Percentiles rank a stretch among this genome's conserved stretches.
Evolutionary conservation across 2,329 filamentous ascomycete genomes (phyloP).

Genomic region (Coleophoma crateriformis): DNA sequence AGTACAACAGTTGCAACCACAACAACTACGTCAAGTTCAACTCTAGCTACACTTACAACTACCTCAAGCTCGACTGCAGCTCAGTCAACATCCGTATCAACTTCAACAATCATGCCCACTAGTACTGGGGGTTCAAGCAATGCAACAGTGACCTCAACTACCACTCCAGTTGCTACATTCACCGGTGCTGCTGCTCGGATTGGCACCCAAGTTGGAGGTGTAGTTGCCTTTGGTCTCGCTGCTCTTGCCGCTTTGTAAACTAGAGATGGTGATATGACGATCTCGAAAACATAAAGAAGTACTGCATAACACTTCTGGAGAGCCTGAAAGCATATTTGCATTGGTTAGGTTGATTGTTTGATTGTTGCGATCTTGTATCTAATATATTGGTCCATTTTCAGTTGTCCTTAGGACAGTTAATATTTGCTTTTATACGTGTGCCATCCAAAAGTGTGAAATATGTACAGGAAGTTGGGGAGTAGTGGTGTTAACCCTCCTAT

Average conservation of each 20-base stretch:
- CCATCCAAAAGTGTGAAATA: too few relatives aligned
- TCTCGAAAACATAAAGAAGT: too few relatives aligned
- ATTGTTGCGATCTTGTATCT: too few relatives aligned
- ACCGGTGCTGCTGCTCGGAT: conserved; percentile 1
- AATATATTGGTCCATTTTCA: too few relatives aligned
- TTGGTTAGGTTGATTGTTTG: too few relatives aligned
- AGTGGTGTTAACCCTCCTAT: too few relatives aligned
- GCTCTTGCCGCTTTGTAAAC: conserved; percentile 1
- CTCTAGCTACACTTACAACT: neutral
- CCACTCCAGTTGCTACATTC: neutral
- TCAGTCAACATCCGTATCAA: neutral
- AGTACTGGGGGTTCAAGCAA: neutral
- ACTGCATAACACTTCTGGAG: too few relatives aligned
- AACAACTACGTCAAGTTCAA: neutral
- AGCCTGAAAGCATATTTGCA: too few relatives aligned
- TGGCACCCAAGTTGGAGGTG: neutral
- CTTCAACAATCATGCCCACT: neutral
- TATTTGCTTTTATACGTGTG: too few relatives aligned
- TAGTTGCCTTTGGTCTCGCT: neutral
- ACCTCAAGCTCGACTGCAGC: neutral
- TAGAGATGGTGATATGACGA: neutral
- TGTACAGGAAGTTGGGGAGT: too few relatives aligned
- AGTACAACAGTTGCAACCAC: neutral
- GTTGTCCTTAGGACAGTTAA: too few relatives aligned
- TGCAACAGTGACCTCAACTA: neutral